Conservation (phyloP, 305 asterid species). For the Solanum chacoense region DNA sequence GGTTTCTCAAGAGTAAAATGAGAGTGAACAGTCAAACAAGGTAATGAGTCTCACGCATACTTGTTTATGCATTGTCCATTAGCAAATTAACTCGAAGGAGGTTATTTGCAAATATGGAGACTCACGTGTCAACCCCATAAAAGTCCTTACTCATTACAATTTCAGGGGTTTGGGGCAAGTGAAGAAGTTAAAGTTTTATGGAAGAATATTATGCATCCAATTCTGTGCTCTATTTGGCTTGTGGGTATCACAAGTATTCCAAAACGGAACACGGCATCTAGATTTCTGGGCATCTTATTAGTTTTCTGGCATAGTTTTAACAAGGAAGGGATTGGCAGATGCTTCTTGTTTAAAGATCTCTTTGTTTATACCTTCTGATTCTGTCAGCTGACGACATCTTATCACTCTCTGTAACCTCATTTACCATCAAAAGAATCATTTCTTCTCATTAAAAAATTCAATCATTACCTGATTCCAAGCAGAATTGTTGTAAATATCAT, state of each 20-base stretch:
- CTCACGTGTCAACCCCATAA: not conserved
- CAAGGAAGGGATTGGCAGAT: not conserved
- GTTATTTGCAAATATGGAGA: not conserved
- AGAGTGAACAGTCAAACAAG: not conserved
- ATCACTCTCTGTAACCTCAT: not conserved
- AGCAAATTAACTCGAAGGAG: not conserved
- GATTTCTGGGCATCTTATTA: not conserved
- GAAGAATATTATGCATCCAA: not conserved
- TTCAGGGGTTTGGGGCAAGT: not conserved
- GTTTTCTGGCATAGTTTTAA: not conserved
- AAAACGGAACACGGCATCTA: not conserved
- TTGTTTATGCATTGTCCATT: not conserved
- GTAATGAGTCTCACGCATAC: not conserved
- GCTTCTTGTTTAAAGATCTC: not conserved
- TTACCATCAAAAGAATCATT: not conserved
- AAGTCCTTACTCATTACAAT: not conserved
- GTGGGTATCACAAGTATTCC: not conserved
- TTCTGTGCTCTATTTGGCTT: not conserved
- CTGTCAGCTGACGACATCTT: not conserved
- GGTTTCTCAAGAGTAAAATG: not conserved
- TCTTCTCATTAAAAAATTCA: not conserved
- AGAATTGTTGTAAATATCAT: conserved; percentile 81
- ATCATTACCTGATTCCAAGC: conserved; percentile 93
- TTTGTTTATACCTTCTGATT: not conserved
- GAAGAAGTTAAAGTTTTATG: not conserved